phyloP scores from a whole-genome alignment of 2,329 filamentous ascomycete species.

The Cadophora sp. region DNA sequence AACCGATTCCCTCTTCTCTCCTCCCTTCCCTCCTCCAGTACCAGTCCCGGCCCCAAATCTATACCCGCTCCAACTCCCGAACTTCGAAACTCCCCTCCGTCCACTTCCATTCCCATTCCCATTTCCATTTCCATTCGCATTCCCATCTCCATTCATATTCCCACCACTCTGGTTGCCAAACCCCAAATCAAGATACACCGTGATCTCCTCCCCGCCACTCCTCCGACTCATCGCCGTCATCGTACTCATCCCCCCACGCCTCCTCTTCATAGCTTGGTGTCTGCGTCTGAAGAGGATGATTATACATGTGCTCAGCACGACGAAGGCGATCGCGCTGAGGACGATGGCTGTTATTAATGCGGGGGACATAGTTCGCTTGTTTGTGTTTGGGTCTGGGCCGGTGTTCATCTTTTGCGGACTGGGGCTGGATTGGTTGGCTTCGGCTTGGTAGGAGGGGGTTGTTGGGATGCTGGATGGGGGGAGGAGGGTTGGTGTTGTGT shows the following conservation, averaged over 20 bases:
- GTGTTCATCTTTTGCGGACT: neutral
- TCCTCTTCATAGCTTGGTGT: neutral
- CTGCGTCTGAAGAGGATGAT: neutral
- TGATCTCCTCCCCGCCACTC: slow-evolving; percentile 11
- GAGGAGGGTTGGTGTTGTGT: too few relatives aligned
- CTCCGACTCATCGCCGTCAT: slow-evolving; percentile 10
- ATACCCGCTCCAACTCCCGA: neutral
- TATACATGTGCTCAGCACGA: neutral
- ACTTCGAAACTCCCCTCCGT: neutral
- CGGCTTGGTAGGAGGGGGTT: neutral
- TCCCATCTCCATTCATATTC: neutral
- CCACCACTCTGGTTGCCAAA: neutral
- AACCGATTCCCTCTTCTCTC: neutral
- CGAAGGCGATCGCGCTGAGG: slow-evolving; percentile 1
- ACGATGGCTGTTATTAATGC: slow-evolving; percentile 1
- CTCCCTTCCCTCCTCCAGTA: neutral
- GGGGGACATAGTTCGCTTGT: neutral
- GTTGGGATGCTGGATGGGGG: too few relatives aligned
- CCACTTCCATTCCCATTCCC: too few relatives aligned
- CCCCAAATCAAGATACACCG: slow-evolving; percentile 3
- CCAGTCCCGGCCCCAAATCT: too few relatives aligned
- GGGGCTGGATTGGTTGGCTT: neutral
- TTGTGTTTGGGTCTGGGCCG: too few relatives aligned
- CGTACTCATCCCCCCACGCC: neutral
- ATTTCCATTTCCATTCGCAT: too few relatives aligned